These are phyloP conservation scores for Backusella mclennaniae DNA, from an alignment of 192 early-diverging fungal genomes.

Conservation along the genomic window DNA sequence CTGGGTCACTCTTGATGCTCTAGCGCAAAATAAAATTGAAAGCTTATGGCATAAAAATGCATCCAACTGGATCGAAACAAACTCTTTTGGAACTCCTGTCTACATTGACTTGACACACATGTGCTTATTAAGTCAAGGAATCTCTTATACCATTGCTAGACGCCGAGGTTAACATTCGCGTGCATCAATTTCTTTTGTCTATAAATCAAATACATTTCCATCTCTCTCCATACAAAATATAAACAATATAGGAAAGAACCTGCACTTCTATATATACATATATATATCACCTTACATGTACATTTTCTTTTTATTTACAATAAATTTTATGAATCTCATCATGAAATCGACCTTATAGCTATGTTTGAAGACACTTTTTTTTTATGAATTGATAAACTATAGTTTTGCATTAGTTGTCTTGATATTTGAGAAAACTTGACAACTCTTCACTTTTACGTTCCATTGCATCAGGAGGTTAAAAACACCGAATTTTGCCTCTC, in stretches of 20 bases:
- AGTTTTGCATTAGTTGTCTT: too few species aligned
- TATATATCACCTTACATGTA: too few species aligned
- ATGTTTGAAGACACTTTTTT: too few species aligned
- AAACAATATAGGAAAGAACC: background rate
- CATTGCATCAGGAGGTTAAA: too few species aligned
- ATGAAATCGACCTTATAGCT: too few species aligned
- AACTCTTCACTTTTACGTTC: too few species aligned
- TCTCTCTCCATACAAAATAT: background rate
- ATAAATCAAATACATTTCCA: background rate
- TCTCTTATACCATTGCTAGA: background rate
- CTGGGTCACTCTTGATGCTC: background rate
- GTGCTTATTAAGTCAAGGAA: conserved; percentile 2
- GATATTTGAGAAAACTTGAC: too few species aligned
- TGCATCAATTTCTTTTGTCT: background rate
- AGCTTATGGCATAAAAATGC: background rate
- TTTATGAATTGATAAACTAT: too few species aligned
- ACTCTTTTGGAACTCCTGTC: background rate
- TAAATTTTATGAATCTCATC: too few species aligned
- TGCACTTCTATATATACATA: too few species aligned
- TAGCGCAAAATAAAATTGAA: conserved; percentile 5
- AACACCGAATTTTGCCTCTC: too few species aligned
- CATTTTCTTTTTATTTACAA: too few species aligned
- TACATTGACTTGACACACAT: conserved; percentile 1
- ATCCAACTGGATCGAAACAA: conserved; percentile 5
- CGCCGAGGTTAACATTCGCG: background rate